Conservation (phyloP, 2,329 filamentous ascomycete genomes). For the Penicillium fuscoglaucum region DNA sequence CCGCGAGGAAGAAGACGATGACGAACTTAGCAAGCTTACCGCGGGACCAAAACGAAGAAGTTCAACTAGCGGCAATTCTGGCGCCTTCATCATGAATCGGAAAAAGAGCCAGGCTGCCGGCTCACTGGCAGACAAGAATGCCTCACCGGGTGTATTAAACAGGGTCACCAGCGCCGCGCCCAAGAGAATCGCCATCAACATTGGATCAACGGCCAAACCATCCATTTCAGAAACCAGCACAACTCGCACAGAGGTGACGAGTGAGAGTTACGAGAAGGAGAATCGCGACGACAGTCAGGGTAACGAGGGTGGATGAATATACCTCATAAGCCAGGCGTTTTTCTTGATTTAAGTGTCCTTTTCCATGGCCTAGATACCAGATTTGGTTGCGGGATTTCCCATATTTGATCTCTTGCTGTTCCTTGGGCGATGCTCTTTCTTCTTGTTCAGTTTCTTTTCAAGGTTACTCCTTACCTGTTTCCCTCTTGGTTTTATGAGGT, state of each 20-base stretch:
- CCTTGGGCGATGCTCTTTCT: slow-evolving; percentile 19
- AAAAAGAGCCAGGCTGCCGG: slow-evolving; percentile 35
- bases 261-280: slow-evolving; percentile 33
- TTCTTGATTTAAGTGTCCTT: slow-evolving; percentile 13
- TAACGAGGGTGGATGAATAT: slow-evolving; percentile 23
- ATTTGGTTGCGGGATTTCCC: slow-evolving; percentile 13
- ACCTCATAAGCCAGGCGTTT: slow-evolving; percentile 11
- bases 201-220: slow-evolving; percentile 33
- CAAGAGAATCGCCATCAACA: slow-evolving; percentile 45
- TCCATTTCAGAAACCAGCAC: slow-evolving; percentile 19
- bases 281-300: slow-evolving; percentile 30
- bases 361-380: slow-evolving; percentile 22
- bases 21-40: slow-evolving; percentile 82
- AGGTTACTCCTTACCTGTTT: slow-evolving; percentile 8
- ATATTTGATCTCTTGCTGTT: slow-evolving; percentile 12
- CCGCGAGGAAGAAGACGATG: slow-evolving; percentile 83
- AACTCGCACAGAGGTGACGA: slow-evolving; percentile 17
- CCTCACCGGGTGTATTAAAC: slow-evolving; percentile 17
- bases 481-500: slow-evolving; percentile 16
- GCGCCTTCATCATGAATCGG: slow-evolving; percentile 34
- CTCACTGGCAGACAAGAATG: slow-evolving; percentile 31
- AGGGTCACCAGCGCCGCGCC: slow-evolving; percentile 26
- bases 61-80: slow-evolving; percentile 41
- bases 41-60: slow-evolving; percentile 48
- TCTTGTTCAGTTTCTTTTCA: slow-evolving; percentile 6